These are phyloP conservation scores for Malus hybrid DNA, from an alignment of 331 rosid genomes.

Conservation along the genomic window DNA sequence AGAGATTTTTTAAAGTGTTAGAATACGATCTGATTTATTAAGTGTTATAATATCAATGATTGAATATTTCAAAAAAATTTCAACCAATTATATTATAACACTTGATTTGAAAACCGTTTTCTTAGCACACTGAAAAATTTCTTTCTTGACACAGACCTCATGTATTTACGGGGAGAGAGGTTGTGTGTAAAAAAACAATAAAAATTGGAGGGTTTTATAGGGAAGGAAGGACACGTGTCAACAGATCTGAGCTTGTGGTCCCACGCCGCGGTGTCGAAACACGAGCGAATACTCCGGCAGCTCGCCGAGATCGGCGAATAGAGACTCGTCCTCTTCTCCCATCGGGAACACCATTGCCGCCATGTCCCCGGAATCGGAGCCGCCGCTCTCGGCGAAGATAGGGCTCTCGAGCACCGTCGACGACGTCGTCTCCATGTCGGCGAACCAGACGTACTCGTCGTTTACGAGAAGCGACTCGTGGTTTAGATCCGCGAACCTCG, in stretches of 20 bases:
- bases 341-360: conserved; percentile 53
- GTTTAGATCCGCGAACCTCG: conserved; percentile 31
- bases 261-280: conserved; percentile 62
- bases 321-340: conserved; percentile 77
- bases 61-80: too few species aligned
- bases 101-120: too few species aligned
- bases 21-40: too few species aligned
- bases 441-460: conserved; percentile 65
- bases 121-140: too few species aligned
- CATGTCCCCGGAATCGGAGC: conserved; percentile 20
- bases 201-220: background rate
- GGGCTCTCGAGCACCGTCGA: conserved; percentile 52
- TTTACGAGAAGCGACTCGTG: conserved; percentile 21
- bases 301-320: conserved; percentile 89
- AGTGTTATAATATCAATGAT: too few species aligned
- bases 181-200: background rate
- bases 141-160: background rate
- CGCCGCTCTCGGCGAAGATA: conserved; percentile 26
- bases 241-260: conserved; percentile 40
- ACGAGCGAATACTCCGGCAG: conserved; percentile 81
- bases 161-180: conserved; percentile 4
- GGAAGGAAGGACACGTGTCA: conserved; percentile 10
- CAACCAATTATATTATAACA: too few species aligned
- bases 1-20: too few species aligned
- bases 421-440: conserved; percentile 59